Conservation (phyloP, 768 basidiomycete species). For the Russula ochroleuca region DNA sequence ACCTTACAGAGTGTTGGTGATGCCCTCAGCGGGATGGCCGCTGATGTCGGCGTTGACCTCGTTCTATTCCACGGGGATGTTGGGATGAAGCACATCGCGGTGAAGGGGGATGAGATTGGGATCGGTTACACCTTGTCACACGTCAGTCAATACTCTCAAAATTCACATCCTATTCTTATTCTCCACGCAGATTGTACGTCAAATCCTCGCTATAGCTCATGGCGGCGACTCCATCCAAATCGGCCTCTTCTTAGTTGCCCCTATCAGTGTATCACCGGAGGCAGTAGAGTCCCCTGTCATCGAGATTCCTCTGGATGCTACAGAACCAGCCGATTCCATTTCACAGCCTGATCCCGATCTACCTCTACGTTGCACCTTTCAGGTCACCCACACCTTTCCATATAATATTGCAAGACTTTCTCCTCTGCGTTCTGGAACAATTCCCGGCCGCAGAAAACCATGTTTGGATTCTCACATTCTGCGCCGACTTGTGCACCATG, state of each 20-base stretch:
- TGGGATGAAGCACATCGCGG: constrained; percentile 80
- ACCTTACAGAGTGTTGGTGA: constrained; percentile 87
- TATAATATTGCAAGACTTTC: constrained; percentile 16
- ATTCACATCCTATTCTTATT: constrained; percentile 26
- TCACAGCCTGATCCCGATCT: constrained; percentile 32
- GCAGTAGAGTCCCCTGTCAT: constrained; percentile 3
- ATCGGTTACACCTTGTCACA: constrained; percentile 77
- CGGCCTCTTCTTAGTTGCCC: constrained; percentile 58
- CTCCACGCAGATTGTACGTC: constrained; percentile 65
- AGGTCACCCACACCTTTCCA: constrained; percentile 49
- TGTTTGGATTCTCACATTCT: constrained; percentile 52
- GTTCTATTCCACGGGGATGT: constrained; percentile 89
- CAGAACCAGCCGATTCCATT: constrained; percentile 14
- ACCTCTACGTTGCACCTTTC: constrained; percentile 54
- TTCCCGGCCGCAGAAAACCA: constrained; percentile 36
- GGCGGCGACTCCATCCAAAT: constrained; percentile 81
- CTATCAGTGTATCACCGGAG: constrained; percentile 19
- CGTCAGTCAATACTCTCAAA: constrained; percentile 48
- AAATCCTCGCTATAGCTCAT: constrained; percentile 65
- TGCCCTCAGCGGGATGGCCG: constrained; percentile 76
- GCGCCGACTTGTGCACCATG: constrained; percentile 55
- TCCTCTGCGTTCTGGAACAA: not conserved
- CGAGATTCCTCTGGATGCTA: constrained; percentile 24
- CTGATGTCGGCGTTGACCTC: constrained; percentile 81
- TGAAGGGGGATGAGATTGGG: constrained; percentile 80